Evolutionary conservation across 2,329 filamentous ascomycete species (phyloP).

Genomic region (Stenocarpella maydis): DNA sequence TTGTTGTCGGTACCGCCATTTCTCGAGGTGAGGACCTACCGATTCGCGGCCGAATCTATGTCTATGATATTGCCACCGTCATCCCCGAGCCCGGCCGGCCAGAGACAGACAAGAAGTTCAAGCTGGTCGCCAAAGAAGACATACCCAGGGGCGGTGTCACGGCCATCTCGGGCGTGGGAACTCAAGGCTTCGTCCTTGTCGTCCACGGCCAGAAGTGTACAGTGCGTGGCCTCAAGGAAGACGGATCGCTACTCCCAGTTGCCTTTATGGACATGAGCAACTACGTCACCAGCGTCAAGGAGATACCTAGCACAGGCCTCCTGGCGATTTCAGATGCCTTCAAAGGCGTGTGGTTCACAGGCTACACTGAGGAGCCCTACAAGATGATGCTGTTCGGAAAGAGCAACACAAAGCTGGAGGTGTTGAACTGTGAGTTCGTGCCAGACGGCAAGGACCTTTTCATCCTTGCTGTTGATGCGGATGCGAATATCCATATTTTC

Average conservation of each 20-base stretch:
- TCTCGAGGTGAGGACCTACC: slow-evolving; percentile 91
- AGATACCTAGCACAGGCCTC: slow-evolving; percentile 82
- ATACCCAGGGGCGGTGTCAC: slow-evolving; percentile 93
- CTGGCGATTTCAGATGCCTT: slow-evolving; percentile 89
- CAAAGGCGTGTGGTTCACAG: slow-evolving; percentile 95
- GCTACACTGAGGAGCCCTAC: slow-evolving; percentile 96
- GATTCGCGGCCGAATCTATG: slow-evolving; percentile 83
- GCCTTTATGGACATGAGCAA: slow-evolving; percentile 98
- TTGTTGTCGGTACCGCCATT: slow-evolving; percentile 86
- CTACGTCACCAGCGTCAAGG: slow-evolving; percentile 86
- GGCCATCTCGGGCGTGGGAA: slow-evolving; percentile 82
- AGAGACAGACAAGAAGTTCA: slow-evolving; percentile 85
- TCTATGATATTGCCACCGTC: slow-evolving; percentile 91
- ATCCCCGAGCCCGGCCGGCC: slow-evolving; percentile 87
- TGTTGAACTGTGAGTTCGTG: slow-evolving; percentile 85
- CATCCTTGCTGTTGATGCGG: slow-evolving; percentile 82
- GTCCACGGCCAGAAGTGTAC: slow-evolving; percentile 98
- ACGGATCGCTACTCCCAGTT: slow-evolving; percentile 89
- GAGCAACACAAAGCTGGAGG: slow-evolving; percentile 78
- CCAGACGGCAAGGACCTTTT: slow-evolving; percentile 85
- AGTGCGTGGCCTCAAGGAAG: slow-evolving; percentile 94
- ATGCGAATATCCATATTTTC: slow-evolving; percentile 86
- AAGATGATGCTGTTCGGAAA: slow-evolving; percentile 94
- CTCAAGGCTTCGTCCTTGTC: slow-evolving; percentile 86
- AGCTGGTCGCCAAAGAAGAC: slow-evolving; percentile 87